Percentiles rank a stretch among this genome's conserved stretches.
phyloP scores from a whole-genome alignment of 768 basidiomycete species.

The Lactifluus volemus region DNA sequence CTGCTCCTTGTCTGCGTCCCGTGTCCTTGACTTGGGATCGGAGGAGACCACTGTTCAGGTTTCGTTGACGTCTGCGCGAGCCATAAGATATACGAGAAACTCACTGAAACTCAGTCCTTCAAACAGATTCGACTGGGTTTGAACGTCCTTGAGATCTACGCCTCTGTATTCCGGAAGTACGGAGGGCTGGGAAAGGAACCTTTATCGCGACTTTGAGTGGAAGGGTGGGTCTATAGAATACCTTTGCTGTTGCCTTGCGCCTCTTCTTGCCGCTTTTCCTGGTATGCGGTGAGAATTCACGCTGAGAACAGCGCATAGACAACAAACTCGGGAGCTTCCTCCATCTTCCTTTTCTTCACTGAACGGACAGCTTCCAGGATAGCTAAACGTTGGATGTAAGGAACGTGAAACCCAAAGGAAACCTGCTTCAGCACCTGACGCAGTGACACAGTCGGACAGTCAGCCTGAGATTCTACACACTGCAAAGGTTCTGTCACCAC shows the following conservation, averaged over 20 bases:
- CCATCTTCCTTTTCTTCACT: slow-evolving; percentile 70
- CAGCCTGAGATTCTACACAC: too few species aligned
- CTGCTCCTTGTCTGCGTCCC: slow-evolving; percentile 59
- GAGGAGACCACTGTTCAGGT: slow-evolving; percentile 54
- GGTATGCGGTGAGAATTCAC: not conserved
- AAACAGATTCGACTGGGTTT: slow-evolving; percentile 59
- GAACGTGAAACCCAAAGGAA: not conserved
- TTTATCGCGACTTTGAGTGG: not conserved
- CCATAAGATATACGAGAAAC: slow-evolving; percentile 23
- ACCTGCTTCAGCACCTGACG: slow-evolving; percentile 40
- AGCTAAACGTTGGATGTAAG: slow-evolving; percentile 29
- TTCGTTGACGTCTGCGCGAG: not conserved
- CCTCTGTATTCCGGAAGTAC: slow-evolving; percentile 63
- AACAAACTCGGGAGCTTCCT: slow-evolving; percentile 43
- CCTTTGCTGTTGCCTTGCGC: slow-evolving; percentile 43
- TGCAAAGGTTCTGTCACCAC: too few species aligned
- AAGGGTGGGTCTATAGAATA: slow-evolving; percentile 15
- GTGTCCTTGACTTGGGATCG: slow-evolving; percentile 61
- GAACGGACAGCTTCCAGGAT: slow-evolving; percentile 51
- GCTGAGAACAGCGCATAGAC: not conserved
- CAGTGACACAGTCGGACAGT: slow-evolving; percentile 67
- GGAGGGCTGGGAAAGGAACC: slow-evolving; percentile 33
- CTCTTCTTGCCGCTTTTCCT: slow-evolving; percentile 38
- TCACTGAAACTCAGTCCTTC: slow-evolving; percentile 71
- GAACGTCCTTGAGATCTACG: slow-evolving; percentile 49